Conservation (phyloP, 164 flowering plant genomes). For the Taxillus chinensis region DNA sequence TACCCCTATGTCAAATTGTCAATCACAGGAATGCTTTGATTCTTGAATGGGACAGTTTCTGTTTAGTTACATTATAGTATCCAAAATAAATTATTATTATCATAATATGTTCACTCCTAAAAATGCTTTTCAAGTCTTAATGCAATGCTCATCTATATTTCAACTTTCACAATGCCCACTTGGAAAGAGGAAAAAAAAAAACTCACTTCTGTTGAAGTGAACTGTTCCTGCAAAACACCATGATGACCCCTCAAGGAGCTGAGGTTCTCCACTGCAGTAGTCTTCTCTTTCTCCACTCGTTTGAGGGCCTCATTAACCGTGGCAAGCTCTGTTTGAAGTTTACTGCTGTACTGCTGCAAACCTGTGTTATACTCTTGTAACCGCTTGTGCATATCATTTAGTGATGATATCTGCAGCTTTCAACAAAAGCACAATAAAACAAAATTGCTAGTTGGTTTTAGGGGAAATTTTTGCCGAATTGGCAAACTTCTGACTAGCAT, state of each 20-base stretch:
- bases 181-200: not conserved
- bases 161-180: no score
- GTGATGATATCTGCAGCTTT: slow-evolving; percentile 42
- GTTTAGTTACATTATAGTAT: no score
- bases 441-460: no score
- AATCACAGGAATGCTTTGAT: no score
- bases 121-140: no score
- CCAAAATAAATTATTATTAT: no score
- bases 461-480: no score
- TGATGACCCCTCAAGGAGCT: slow-evolving; percentile 52
- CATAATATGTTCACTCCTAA: no score
- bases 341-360: slow-evolving; percentile 83
- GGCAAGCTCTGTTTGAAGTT: slow-evolving; percentile 75
- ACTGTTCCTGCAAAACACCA: slow-evolving; percentile 54
- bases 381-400: slow-evolving; percentile 63
- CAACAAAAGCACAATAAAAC: not conserved
- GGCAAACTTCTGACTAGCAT: slow-evolving; percentile 59
- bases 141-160: no score
- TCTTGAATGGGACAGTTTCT: no score
- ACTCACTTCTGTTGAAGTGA: slow-evolving; percentile 57
- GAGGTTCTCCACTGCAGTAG: slow-evolving; percentile 65
- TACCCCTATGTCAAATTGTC: no score
- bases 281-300: slow-evolving; percentile 67
- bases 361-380: slow-evolving; percentile 87
- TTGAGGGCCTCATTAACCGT: slow-evolving; percentile 50